A percentile compares a stretch with the other conserved stretches of the same genome.
Evolutionary conservation across 2,329 filamentous ascomycete genomes (phyloP).

Genomic region (Leptosphaerulina australis): DNA sequence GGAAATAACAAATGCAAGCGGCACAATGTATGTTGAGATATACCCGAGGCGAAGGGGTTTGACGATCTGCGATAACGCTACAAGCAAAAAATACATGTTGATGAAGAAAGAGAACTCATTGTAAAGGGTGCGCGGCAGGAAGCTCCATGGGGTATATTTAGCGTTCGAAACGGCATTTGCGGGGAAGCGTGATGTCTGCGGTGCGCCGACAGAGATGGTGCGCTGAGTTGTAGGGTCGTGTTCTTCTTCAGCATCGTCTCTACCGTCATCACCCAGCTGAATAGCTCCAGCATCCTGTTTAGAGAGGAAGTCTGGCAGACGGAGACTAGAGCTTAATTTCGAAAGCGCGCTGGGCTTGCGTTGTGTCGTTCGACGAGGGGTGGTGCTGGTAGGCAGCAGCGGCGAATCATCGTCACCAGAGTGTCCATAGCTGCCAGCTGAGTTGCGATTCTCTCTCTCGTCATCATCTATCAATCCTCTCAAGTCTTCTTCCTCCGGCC

Average conservation of each 20-base stretch:
- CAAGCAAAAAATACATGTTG: conserved; percentile 97
- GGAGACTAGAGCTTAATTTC: conserved; percentile 60
- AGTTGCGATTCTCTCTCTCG: conserved; percentile 60
- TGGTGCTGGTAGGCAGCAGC: conserved; percentile 61
- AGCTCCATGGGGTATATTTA: conserved; percentile 95
- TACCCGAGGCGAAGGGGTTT: conserved; percentile 90
- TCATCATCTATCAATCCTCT: conserved; percentile 70
- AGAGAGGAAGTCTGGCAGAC: conserved; percentile 70
- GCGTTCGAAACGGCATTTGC: conserved; percentile 94
- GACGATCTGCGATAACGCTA: conserved; percentile 91
- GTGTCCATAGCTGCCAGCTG: conserved; percentile 64
- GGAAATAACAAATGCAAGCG: conserved; percentile 85
- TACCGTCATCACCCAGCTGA: conserved; percentile 30
- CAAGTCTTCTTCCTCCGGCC: conserved; percentile 68
- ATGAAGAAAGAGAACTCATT: conserved; percentile 99
- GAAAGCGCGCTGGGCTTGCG: conserved; percentile 48
- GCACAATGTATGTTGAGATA: conserved; percentile 90
- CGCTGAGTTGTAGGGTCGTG: conserved; percentile 72
- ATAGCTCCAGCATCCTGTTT: conserved; percentile 33
- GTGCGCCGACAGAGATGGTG: conserved; percentile 74
- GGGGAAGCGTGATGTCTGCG: conserved; percentile 77
- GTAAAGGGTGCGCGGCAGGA: conserved; percentile 91
- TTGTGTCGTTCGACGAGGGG: conserved; percentile 24
- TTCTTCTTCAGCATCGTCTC: conserved; percentile 54
- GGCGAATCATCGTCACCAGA: conserved; percentile 73